phyloP scores from a whole-genome alignment of 2,329 filamentous ascomycete genomes.

The Ophiostoma pallidulum region DNA sequence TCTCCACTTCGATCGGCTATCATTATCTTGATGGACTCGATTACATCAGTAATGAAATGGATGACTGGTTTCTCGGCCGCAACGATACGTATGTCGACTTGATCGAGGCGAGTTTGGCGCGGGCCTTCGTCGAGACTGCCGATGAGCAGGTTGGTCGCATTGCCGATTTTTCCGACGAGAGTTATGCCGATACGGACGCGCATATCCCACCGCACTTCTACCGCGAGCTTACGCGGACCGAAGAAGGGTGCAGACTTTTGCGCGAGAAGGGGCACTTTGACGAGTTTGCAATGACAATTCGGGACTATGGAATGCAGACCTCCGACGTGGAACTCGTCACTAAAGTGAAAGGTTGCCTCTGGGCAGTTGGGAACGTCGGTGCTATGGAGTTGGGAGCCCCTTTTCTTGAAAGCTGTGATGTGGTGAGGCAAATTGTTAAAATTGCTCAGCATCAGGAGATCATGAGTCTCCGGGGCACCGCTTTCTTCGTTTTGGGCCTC shows the following conservation, averaged over 20 bases:
- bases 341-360: constrained; percentile 93
- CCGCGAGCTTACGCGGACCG: constrained; percentile 82
- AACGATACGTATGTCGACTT: constrained; percentile 94
- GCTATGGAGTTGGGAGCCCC: constrained; percentile 96
- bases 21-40: constrained; percentile 94
- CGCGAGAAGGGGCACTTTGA: constrained; percentile 93
- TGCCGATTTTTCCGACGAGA: constrained; percentile 49
- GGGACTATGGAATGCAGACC: constrained; percentile 74
- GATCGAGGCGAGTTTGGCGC: constrained; percentile 90
- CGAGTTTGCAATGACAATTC: constrained; percentile 82
- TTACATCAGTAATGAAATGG: constrained; percentile 99
- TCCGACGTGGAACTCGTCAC: constrained; percentile 78
- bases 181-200: constrained; percentile 44
- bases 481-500: constrained; percentile 89
- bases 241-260: constrained; percentile 82
- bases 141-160: constrained; percentile 46
- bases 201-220: constrained; percentile 97
- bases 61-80: constrained; percentile 95
- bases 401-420: constrained; percentile 82
- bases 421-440: constrained; percentile 75
- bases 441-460: constrained; percentile 85
- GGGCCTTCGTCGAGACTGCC: constrained; percentile 42
- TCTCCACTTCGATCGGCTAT: constrained; percentile 94
- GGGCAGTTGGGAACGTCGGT: constrained; percentile 96
- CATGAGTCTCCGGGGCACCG: constrained; percentile 87